Evolutionary conservation across 176 grass and related monocot genomes (phyloP), one percentile per base, ranked within the genome.

Genomic region (Musa itinerans): DNA sequence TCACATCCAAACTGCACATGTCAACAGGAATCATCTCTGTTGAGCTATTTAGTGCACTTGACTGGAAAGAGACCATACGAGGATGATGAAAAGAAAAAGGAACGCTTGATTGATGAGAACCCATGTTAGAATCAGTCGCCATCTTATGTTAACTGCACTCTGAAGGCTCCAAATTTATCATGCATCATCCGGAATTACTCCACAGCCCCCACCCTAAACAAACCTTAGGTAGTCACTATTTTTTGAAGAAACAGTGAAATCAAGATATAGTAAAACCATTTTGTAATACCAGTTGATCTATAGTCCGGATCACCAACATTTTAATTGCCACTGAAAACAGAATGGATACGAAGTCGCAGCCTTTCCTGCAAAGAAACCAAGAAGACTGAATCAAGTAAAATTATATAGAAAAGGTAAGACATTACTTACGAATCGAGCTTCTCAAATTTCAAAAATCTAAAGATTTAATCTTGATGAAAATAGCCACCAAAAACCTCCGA

Each of bases 11-110:
- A 52, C 69, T 53, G 48, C 51, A 23, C 50, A 72, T 24, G 51
- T 72, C 69, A 21, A 10, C 12, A 22, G 53, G 3, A 74, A 57
- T 51, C 72, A 57, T 57, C 22, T 50, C 53, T 24, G 14, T 55
- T 27, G 22, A 56, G 13, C 53, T 57, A 74, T 74, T 24, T 3
- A 74, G 27, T 34, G 53, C 72, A 58, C 25, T 53, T 74, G 72
- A 57, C 72, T 74, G 72, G 52, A 74, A 74, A 17, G 72, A 74
- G 9, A 74, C 72, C 21, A 74, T 74, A 19, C 21, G 48, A 74
- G 53, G 72, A 29, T 56, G 53, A 74, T 74, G 52, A 34, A 74
- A 29, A 74, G 72, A 24, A 10, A 53, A 74, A 19, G 23, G 53
- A 7, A 34, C 11, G 72, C 50, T 74, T 29, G 22, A 22, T 34